These are phyloP conservation scores for Kalmusia sp. DNA, from an alignment of 2,329 filamentous ascomycete genomes.

Conservation along the genomic window DNA sequence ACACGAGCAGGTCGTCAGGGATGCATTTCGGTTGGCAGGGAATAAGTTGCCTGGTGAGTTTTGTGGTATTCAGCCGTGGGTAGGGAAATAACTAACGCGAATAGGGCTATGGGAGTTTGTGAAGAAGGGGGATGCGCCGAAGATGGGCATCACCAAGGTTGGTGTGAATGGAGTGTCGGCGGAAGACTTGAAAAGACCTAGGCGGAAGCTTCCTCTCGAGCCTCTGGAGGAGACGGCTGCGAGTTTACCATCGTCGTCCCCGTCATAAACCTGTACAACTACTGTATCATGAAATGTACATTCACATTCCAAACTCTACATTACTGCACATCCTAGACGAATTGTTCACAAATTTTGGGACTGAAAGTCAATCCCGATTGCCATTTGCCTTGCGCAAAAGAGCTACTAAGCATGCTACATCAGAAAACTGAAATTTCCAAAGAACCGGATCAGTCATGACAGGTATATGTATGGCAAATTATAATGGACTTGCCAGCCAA, in stretches of 20 bases:
- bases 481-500: too few species aligned
- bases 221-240: conserved; percentile 65
- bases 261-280: conserved; percentile 17
- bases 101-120: conserved; percentile 89
- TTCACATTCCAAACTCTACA: background rate
- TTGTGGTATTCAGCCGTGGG: background rate
- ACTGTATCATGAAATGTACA: conserved; percentile 10
- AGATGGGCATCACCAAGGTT: conserved; percentile 93
- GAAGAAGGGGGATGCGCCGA: conserved; percentile 85
- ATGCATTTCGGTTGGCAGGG: conserved; percentile 92
- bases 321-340: too few species aligned
- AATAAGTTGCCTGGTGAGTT: conserved; percentile 88
- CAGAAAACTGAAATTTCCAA: too few species aligned
- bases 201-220: conserved; percentile 67
- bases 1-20: conserved; percentile 92
- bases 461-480: too few species aligned
- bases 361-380: too few species aligned
- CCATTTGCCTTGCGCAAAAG: too few species aligned
- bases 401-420: too few species aligned
- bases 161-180: conserved; percentile 75
- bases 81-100: conserved; percentile 19
- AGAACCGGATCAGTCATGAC: too few species aligned
- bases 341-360: too few species aligned
- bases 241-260: conserved; percentile 65
- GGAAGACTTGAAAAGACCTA: conserved; percentile 81